These are phyloP conservation scores for Adiantum capillusveneris DNA, from an alignment of 75 land plant species.

Conservation along the genomic window DNA sequence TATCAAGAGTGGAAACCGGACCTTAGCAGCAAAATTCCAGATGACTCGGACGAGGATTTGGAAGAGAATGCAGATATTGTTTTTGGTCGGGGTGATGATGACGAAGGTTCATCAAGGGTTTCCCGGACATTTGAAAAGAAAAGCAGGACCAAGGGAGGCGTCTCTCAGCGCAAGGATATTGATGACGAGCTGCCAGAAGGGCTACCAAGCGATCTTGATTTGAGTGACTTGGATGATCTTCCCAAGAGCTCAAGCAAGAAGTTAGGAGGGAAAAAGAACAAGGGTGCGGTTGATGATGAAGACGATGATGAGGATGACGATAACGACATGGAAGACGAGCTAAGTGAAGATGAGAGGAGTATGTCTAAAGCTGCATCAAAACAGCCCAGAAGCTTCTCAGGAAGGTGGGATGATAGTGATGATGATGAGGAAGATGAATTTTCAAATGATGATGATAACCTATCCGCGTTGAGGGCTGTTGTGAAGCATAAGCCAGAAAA, in stretches of 20 bases:
- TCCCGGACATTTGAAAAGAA: not conserved
- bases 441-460: not conserved
- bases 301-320: conserved; percentile 5
- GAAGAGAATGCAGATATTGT: conserved; percentile 5
- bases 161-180: not conserved
- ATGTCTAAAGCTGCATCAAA: not conserved
- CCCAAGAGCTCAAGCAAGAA: not conserved
- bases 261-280: too few relatives aligned
- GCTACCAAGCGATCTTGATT: too few relatives aligned
- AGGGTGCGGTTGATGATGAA: conserved; percentile 1
- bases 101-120: not conserved
- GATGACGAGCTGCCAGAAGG: not conserved
- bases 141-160: not conserved
- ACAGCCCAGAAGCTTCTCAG: not conserved
- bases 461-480: not conserved
- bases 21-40: not conserved
- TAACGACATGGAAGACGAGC: conserved; percentile 1
- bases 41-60: conserved; percentile 2
- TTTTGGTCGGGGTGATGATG: not conserved
- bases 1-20: conserved; percentile 4
- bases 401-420: conserved; percentile 1
- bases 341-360: not conserved
- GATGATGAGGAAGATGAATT: not conserved
- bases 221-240: conserved; percentile 1
- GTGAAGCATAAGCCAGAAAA: not conserved